Conservation (phyloP, 306 rosid species). For the Inga laurina region DNA sequence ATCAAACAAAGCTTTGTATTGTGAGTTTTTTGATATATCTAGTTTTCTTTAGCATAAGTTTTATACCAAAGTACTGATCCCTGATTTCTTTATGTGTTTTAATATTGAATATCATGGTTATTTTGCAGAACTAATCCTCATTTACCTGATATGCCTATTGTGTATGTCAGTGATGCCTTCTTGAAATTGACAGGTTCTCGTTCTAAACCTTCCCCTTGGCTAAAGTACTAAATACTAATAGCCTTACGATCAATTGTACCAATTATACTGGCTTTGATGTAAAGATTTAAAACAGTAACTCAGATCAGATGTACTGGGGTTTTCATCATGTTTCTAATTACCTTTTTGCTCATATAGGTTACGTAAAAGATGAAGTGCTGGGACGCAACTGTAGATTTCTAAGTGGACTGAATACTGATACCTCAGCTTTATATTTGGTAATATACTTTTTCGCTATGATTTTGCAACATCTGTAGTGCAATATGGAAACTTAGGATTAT, state of each 20-base stretch:
- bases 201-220: conserved; percentile 29
- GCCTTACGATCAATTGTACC: not conserved
- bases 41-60: conserved; percentile 39
- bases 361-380: conserved; percentile 76
- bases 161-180: conserved; percentile 91
- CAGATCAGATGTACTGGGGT: not conserved
- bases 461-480: conserved; percentile 6
- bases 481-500: conserved; percentile 25
- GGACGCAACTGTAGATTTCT: conserved; percentile 87
- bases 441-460: not conserved
- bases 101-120: conserved; percentile 39
- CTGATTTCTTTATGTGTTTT: conserved; percentile 39
- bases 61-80: conserved; percentile 27
- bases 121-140: conserved; percentile 77
- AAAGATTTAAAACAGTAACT: not conserved
- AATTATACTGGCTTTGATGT: conserved; percentile 28
- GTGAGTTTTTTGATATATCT: conserved; percentile 86
- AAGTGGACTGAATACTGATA: conserved; percentile 72
- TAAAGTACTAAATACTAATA: conserved; percentile 4
- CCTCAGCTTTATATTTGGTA: conserved; percentile 62
- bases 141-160: conserved; percentile 88
- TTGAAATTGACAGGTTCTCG: conserved; percentile 85
- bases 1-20: conserved; percentile 99
- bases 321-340: conserved; percentile 17
- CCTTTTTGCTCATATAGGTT: conserved; percentile 53